Evolutionary conservation across 1,139 yeast species (phyloP).

Genomic region (Debaryomyces robertsiae): DNA sequence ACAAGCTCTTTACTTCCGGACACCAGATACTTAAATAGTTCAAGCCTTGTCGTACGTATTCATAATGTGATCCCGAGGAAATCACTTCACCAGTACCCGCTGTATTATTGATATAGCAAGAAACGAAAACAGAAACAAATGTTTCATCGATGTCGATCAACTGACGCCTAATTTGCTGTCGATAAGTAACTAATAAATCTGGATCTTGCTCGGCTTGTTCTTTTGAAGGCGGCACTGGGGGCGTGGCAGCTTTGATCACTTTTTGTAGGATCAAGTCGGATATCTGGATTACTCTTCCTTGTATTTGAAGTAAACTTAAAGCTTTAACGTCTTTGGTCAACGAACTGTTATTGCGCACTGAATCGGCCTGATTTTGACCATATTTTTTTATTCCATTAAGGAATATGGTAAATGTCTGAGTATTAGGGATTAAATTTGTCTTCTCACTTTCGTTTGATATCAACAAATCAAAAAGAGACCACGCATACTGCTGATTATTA

Average conservation of each 20-base stretch:
- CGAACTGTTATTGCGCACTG: slow-evolving; percentile 18
- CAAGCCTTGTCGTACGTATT: slow-evolving; percentile 33
- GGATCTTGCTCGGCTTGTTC: slow-evolving; percentile 27
- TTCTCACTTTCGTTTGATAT: slow-evolving; percentile 20
- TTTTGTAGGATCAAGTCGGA: slow-evolving; percentile 32
- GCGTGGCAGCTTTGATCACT: slow-evolving; percentile 32
- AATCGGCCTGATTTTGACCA: slow-evolving; percentile 22
- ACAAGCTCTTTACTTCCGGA: slow-evolving; percentile 34
- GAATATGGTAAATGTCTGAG: slow-evolving; percentile 44
- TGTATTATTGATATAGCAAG: slow-evolving; percentile 32
- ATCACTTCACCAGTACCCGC: slow-evolving; percentile 30
- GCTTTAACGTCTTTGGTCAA: slow-evolving; percentile 25
- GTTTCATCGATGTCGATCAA: slow-evolving; percentile 33
- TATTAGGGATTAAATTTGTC: slow-evolving; percentile 30
- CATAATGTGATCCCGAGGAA: slow-evolving; percentile 33
- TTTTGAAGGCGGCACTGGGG: slow-evolving; percentile 38
- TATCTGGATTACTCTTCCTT: slow-evolving; percentile 31
- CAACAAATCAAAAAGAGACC: slow-evolving; percentile 42
- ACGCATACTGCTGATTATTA: slow-evolving; percentile 38
- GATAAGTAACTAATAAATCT: slow-evolving; percentile 22
- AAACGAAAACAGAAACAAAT: slow-evolving; percentile 32
- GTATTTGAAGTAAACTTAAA: slow-evolving; percentile 27
- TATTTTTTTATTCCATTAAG: slow-evolving; percentile 38
- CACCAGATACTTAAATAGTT: slow-evolving; percentile 33
- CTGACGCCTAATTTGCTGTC: slow-evolving; percentile 20